phyloP scores from a whole-genome alignment of 805 yeast genomes.

The Spathaspora girioi region DNA sequence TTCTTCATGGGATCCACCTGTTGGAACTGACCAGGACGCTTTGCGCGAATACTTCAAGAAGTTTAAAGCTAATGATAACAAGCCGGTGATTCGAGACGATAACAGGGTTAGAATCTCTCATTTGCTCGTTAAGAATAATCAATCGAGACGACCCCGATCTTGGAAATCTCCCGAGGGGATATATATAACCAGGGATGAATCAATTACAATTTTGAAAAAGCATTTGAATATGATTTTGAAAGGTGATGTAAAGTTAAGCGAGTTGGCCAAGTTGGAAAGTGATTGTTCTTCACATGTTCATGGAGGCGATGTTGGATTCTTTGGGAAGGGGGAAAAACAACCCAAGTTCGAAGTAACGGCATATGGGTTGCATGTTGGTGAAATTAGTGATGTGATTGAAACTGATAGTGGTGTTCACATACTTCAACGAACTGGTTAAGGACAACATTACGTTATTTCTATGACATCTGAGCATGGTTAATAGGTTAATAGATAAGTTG shows the following conservation, averaged over 20 bases:
- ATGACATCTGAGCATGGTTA: neutral
- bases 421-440: conserved; percentile 74
- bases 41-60: conserved; percentile 54
- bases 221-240: conserved; percentile 55
- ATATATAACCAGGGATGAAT: conserved; percentile 79
- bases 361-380: conserved; percentile 76
- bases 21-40: conserved; percentile 63
- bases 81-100: conserved; percentile 41
- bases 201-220: conserved; percentile 57
- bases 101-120: conserved; percentile 78
- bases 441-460: neutral
- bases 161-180: conserved; percentile 77
- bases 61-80: conserved; percentile 30
- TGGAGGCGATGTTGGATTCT: conserved; percentile 90
- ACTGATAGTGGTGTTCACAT: conserved; percentile 89
- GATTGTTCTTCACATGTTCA: conserved; percentile 88
- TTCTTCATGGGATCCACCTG: conserved; percentile 91
- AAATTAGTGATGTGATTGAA: conserved; percentile 78
- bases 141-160: conserved; percentile 84
- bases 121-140: conserved; percentile 76
- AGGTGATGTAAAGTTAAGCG: conserved; percentile 65
- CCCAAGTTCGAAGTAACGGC: conserved; percentile 90
- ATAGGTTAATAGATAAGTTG: too few species aligned
- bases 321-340: conserved; percentile 92
- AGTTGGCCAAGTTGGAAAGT: conserved; percentile 76